Conservation (phyloP, 805 yeast species). For the Blastobotrys peoriensis region DNA sequence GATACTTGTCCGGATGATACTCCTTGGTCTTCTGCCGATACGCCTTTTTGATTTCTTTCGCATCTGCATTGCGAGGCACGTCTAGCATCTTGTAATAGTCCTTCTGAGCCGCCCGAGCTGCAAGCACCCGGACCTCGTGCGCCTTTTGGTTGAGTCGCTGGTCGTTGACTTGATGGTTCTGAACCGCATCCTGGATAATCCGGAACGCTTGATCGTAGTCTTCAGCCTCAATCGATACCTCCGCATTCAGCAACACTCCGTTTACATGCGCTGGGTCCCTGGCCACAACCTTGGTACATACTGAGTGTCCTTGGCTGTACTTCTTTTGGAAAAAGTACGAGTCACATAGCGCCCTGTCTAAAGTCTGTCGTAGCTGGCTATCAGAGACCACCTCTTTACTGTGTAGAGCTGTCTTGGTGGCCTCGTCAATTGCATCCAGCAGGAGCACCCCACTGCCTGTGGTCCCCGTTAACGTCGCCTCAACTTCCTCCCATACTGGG, state of each 20-base stretch:
- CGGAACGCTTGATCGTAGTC: slow-evolving; percentile 18
- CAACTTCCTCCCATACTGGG: slow-evolving; percentile 15
- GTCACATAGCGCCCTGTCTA: slow-evolving; percentile 39
- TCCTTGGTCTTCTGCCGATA: slow-evolving; percentile 71
- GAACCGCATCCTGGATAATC: slow-evolving; percentile 16
- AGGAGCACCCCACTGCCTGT: slow-evolving; percentile 9
- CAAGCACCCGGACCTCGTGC: slow-evolving; percentile 18
- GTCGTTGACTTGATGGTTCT: slow-evolving; percentile 13
- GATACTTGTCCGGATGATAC: slow-evolving; percentile 90
- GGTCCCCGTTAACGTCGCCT: slow-evolving; percentile 10
- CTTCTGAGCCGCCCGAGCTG: slow-evolving; percentile 36
- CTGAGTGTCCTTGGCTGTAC: slow-evolving; percentile 23
- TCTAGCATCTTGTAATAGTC: slow-evolving; percentile 81
- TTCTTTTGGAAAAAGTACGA: slow-evolving; percentile 31
- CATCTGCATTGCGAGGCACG: slow-evolving; percentile 59
- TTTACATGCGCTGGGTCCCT: slow-evolving; percentile 35
- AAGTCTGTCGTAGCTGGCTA: slow-evolving; percentile 22
- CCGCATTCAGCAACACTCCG: slow-evolving; percentile 20
- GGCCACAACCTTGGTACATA: slow-evolving; percentile 25
- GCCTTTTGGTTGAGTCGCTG: slow-evolving; percentile 16
- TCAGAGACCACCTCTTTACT: background rate
- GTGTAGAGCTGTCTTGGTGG: slow-evolving; percentile 3
- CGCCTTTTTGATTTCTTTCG: slow-evolving; percentile 69
- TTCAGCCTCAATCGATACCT: slow-evolving; percentile 16
- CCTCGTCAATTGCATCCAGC: slow-evolving; percentile 11